Evolutionary conservation across 1,284 basidiomycete species (phyloP).

Genomic region (Pterulicium gracile): DNA sequence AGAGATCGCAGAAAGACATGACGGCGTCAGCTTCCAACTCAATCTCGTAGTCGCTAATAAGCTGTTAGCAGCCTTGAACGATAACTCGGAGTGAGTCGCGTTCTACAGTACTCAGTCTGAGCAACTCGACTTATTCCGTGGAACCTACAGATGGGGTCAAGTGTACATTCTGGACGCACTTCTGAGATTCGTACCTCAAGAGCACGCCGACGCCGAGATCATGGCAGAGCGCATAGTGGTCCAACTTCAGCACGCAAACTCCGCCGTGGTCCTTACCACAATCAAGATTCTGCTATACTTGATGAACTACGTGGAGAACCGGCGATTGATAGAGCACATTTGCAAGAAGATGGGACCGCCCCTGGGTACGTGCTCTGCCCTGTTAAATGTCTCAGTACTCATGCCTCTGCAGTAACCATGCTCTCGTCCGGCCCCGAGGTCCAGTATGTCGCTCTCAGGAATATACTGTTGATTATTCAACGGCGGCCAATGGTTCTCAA

Average conservation of each 20-base stretch:
- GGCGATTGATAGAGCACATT: conserved; percentile 76
- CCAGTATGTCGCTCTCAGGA: conserved; percentile 95
- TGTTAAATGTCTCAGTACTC: conserved; percentile 5
- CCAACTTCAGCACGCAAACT: conserved; percentile 87
- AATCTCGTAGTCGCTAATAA: conserved; percentile 79
- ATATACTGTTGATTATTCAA: conserved; percentile 96
- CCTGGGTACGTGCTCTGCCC: conserved; percentile 47
- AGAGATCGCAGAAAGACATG: conserved; percentile 84
- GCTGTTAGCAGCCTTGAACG: conserved; percentile 72
- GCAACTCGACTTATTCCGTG: conserved; percentile 4
- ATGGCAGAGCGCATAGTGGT: conserved; percentile 91
- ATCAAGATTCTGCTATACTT: conserved; percentile 94
- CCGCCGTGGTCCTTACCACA: conserved; percentile 88
- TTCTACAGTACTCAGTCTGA: conserved; percentile 4
- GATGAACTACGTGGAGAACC: conserved; percentile 98
- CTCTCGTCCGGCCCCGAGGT: conserved; percentile 96
- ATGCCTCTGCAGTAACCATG: conserved; percentile 59
- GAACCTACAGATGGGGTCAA: conserved; percentile 82
- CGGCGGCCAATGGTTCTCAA: conserved; percentile 85
- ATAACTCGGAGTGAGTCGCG: conserved; percentile 79
- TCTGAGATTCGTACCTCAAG: conserved; percentile 86
- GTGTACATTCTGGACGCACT: conserved; percentile 96
- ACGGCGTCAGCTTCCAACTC: conserved; percentile 82
- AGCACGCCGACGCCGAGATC: conserved; percentile 81
- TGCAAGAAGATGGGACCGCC: conserved; percentile 98